Percentiles rank a stretch among this genome's conserved stretches.
Evolutionary conservation across 73 alveolate genomes (phyloP).

Genomic region (Tetrahymena malaccensis): DNA sequence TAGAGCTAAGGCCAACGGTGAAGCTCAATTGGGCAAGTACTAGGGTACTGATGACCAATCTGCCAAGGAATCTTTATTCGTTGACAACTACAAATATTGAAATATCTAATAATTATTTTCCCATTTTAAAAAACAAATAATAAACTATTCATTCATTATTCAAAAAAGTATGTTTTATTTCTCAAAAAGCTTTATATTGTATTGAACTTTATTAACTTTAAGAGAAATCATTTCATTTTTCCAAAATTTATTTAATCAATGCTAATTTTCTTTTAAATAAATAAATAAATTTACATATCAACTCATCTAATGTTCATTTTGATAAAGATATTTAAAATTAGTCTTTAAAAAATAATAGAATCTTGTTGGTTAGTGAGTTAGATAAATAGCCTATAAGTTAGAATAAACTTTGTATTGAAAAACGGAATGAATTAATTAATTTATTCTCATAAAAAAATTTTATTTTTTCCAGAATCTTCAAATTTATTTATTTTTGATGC

Average conservation of each 20-base stretch:
- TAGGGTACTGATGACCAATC: constrained; percentile 52
- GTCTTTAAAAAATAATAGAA: no score
- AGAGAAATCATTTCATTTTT: not conserved
- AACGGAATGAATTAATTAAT: not conserved
- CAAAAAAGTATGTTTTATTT: not conserved
- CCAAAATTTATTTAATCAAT: not conserved
- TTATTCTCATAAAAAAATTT: not conserved
- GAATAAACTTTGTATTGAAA: not conserved
- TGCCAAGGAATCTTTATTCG: constrained; percentile 48
- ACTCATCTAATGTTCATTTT: no score
- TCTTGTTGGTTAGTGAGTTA: no score
- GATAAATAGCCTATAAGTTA: no score
- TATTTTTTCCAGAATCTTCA: not conserved
- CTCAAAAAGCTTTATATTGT: not conserved
- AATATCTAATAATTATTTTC: not conserved
- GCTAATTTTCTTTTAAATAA: no score
- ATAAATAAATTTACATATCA: no score
- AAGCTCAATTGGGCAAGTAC: constrained; percentile 79
- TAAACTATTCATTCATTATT: not conserved
- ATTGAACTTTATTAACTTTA: not conserved
- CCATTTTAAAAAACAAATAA: not conserved
- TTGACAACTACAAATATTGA: constrained; percentile 60
- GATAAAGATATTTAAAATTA: no score
- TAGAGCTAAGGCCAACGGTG: constrained; percentile 86
- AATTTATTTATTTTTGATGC: not conserved